Percentiles rank a stretch among this genome's conserved stretches.
These are phyloP conservation scores for Cronartium ribicola DNA, from an alignment of 1,284 basidiomycete genomes.

Conservation along the genomic window DNA sequence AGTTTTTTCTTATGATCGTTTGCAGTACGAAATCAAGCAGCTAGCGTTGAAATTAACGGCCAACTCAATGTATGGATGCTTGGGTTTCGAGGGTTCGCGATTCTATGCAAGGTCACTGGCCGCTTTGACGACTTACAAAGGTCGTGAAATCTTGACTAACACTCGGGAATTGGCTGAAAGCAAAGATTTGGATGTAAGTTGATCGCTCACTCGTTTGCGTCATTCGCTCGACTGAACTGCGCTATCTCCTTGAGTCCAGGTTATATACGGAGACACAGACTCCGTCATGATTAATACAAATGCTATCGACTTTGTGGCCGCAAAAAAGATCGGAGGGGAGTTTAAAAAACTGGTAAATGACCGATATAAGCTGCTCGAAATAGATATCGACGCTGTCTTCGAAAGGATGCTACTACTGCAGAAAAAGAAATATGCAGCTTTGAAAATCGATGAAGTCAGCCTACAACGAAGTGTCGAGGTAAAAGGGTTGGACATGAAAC, in stretches of 20 bases:
- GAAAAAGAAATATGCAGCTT: slow-evolving; percentile 98
- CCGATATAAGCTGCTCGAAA: slow-evolving; percentile 88
- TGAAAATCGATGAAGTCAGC: slow-evolving; percentile 65
- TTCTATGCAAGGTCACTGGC: slow-evolving; percentile 97
- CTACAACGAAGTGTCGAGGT: slow-evolving; percentile 60
- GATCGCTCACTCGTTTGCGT: neutral
- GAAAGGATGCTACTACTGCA: slow-evolving; percentile 86
- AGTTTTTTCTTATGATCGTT: slow-evolving; percentile 5
- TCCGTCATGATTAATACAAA: slow-evolving; percentile 98
- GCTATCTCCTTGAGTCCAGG: slow-evolving; percentile 57
- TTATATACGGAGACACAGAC: slow-evolving; percentile 98
- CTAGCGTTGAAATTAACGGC: slow-evolving; percentile 95
- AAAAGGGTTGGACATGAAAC: slow-evolving; percentile 99
- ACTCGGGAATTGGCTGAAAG: slow-evolving; percentile 89
- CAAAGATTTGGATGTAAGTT: slow-evolving; percentile 74
- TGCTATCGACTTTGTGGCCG: slow-evolving; percentile 77
- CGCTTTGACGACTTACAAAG: slow-evolving; percentile 94
- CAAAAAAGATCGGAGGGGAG: slow-evolving; percentile 80
- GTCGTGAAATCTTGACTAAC: slow-evolving; percentile 91
- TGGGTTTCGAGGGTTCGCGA: slow-evolving; percentile 93
- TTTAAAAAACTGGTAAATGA: slow-evolving; percentile 97
- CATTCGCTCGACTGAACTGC: neutral
- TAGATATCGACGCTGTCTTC: slow-evolving; percentile 93
- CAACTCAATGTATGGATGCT: slow-evolving; percentile 99
- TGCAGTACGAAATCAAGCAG: slow-evolving; percentile 90